Evolutionary conservation across 176 grass and related monocot genomes (phyloP), one percentile per base, ranked within the genome.

Genomic region (Aechmea fasciata): DNA sequence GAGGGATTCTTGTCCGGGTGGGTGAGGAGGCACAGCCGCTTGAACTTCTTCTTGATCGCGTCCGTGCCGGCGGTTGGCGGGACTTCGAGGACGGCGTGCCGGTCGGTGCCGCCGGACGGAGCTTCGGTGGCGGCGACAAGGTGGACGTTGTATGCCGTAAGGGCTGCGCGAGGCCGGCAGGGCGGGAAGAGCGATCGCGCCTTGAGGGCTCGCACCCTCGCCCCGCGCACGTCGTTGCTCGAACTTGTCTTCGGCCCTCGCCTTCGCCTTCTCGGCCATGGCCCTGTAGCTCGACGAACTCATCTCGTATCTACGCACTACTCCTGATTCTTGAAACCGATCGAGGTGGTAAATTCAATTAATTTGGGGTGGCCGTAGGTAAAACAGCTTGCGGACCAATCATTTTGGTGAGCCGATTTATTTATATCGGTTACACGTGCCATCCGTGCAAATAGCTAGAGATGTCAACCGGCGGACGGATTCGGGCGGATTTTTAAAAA

Each of bases 1-100:
- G 64, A 83, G 47, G 13, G 26, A 69, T 73, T 83, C 74, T 83
- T 78, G 63, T 77, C 64, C 7, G 74, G 81, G 52, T 73, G 81
- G 20, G 66, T 50, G 63, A 73, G 29, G 25, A 77, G 28, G 81
- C 63, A 69, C 2, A 69, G 63, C 52, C 28, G 48, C 53, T 12
- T 47, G 70, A 63, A 73, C 64, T 49, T 11, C 64, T 23, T 47
- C 69, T 67, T 77, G 0, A 53, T 26, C 47, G 29, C 20, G 12
- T 49, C n/a, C 47, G 22, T 24, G 47, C 50, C 50, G 10, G 48
- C 22, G 17, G 6, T 6, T 49, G 55, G 50, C 15, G 4, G 12
- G 62, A 82, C 15, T 33, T 68, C 22, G 6, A 77, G 73, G 68
- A 77, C 33, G 17, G 67, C 10, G 61, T 71, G 53, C 80, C 80